Percentiles rank a stretch among this genome's conserved stretches.
These are phyloP conservation scores for Venturia carpophila DNA, from an alignment of 2,329 filamentous ascomycete species.

Conservation along the genomic window DNA sequence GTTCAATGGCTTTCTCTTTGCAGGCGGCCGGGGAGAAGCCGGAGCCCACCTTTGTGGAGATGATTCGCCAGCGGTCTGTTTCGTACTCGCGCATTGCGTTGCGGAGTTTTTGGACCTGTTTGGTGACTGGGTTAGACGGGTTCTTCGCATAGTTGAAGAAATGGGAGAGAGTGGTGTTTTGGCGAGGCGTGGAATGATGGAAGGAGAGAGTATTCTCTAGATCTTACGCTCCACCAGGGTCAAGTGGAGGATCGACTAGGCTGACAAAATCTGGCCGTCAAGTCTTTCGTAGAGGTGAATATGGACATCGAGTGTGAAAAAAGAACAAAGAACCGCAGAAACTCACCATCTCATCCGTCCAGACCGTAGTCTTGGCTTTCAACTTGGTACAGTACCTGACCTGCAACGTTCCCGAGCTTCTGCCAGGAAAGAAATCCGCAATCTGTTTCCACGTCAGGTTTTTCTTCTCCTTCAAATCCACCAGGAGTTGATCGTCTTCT, in stretches of 20 bases:
- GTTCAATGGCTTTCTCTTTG: constrained; percentile 66
- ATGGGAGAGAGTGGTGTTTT: background rate
- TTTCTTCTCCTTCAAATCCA: constrained; percentile 90
- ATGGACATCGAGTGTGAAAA: too few relatives aligned
- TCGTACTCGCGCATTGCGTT: constrained; percentile 76
- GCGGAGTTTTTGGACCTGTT: constrained; percentile 67
- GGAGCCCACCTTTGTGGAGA: constrained; percentile 82
- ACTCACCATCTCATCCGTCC: constrained; percentile 86
- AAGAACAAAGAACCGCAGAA: background rate
- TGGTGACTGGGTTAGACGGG: constrained; percentile 20
- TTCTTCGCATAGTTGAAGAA: background rate
- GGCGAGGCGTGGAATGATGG: background rate
- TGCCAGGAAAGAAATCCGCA: constrained; percentile 86
- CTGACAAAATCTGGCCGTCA: too few relatives aligned
- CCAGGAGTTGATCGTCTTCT: constrained; percentile 79
- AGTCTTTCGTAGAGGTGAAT: too few relatives aligned
- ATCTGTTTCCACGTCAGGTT: constrained; percentile 97
- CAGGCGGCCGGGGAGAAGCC: constrained; percentile 84
- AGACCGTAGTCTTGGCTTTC: constrained; percentile 86
- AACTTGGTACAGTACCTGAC: constrained; percentile 93
- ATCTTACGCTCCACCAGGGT: too few relatives aligned
- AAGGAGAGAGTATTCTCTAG: too few relatives aligned
- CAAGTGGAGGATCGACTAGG: too few relatives aligned
- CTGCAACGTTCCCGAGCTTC: constrained; percentile 83
- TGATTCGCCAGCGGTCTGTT: constrained; percentile 86